A percentile compares a stretch with the other conserved stretches of the same genome.
phyloP scores from a whole-genome alignment of 257 asterid species.

The Solanum peruvianum region DNA sequence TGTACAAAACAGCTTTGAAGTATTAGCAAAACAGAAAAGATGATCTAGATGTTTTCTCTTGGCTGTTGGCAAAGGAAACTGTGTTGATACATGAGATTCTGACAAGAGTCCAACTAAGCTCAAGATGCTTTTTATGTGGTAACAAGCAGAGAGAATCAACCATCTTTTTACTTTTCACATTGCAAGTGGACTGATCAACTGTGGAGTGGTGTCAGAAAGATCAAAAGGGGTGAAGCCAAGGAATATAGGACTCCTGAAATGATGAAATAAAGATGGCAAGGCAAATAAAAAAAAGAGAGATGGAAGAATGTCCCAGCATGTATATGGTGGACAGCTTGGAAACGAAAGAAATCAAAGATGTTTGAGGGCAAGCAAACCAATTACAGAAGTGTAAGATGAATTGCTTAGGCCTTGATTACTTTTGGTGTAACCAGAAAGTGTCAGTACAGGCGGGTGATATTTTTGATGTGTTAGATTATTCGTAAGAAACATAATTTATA shows the following conservation, averaged over 20 bases:
- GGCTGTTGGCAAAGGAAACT: not conserved
- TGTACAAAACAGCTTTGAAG: slow-evolving; percentile 11
- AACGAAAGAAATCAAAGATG: not conserved
- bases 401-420: not conserved
- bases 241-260: not conserved
- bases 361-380: not conserved
- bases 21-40: not conserved
- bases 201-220: not conserved
- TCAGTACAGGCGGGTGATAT: not conserved
- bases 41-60: not conserved
- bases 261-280: not conserved
- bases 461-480: not conserved
- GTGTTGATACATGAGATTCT: not conserved
- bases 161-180: not conserved
- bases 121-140: not conserved
- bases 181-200: not conserved
- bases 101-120: not conserved
- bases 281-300: not conserved
- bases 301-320: not conserved
- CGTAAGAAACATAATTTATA: not conserved
- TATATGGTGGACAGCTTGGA: not conserved
- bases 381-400: not conserved
- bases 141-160: not conserved
- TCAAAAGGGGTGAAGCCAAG: not conserved
- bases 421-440: not conserved